Conservation (phyloP, 306 rosid genomes). For the Gillenia trifoliata region DNA sequence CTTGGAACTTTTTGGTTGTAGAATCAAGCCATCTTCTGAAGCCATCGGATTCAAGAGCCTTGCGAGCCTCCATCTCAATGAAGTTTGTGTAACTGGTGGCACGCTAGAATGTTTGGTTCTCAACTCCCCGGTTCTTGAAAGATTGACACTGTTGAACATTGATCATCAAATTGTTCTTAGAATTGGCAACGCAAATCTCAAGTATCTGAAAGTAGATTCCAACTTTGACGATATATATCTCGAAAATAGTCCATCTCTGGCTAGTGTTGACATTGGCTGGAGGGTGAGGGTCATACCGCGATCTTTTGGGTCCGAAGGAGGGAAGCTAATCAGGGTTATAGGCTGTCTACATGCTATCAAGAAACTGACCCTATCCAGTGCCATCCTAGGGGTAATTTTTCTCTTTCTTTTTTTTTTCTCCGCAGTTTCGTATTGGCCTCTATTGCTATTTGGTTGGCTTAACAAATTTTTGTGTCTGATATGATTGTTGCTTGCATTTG, state of each 20-base stretch:
- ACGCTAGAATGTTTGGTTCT: constrained; percentile 6
- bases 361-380: constrained; percentile 15
- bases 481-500: constrained; percentile 7
- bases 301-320: not conserved
- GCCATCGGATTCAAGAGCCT: constrained; percentile 12
- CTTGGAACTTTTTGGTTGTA: constrained; percentile 21
- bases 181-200: constrained; percentile 16
- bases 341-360: constrained; percentile 3
- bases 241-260: constrained; percentile 5
- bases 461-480: not conserved
- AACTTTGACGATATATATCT: constrained; percentile 11
- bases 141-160: constrained; percentile 12
- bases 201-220: constrained; percentile 23
- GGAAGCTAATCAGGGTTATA: constrained; percentile 15
- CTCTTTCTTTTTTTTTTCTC: not conserved
- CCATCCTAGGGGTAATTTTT: constrained; percentile 1
- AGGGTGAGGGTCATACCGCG: not conserved
- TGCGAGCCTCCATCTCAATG: constrained; percentile 16
- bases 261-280: constrained; percentile 12
- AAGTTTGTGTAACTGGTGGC: not conserved
- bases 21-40: constrained; percentile 8
- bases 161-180: not conserved
- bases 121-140: constrained; percentile 24
- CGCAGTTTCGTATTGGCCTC: not conserved
- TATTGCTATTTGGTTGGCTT: not conserved